Conservation (phyloP, 1,284 basidiomycete genomes). For the Ceratobasidium sp. region DNA sequence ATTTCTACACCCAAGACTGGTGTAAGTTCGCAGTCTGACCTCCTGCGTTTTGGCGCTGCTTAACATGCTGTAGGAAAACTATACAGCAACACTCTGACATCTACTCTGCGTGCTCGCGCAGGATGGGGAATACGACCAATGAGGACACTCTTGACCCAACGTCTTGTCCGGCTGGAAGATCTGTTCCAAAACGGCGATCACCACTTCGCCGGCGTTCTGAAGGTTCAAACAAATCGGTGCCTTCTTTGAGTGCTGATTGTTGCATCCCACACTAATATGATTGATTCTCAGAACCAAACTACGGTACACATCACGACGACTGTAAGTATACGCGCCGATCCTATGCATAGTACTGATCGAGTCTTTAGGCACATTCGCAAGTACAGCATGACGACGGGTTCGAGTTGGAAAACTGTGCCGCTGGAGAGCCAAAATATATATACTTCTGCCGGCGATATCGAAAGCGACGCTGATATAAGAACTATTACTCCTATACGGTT, state of each 20-base stretch:
- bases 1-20: too few relatives aligned
- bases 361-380: background rate
- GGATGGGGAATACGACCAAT: conserved; percentile 17
- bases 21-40: background rate
- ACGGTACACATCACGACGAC: conserved; percentile 31
- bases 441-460: background rate
- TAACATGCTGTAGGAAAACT: conserved; percentile 7
- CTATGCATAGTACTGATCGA: background rate
- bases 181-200: background rate
- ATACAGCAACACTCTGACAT: conserved; percentile 31
- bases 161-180: background rate
- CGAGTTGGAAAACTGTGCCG: conserved; percentile 6
- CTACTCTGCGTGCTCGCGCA: conserved; percentile 23
- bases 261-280: background rate
- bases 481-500: background rate
- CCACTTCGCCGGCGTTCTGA: conserved; percentile 14
- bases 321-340: conserved; percentile 11
- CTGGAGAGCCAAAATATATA: background rate
- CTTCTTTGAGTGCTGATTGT: background rate
- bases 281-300: background rate
- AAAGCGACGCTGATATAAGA: background rate
- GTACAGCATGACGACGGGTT: conserved; percentile 27
- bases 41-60: too few relatives aligned
- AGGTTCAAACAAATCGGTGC: conserved; percentile 6
- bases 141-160: background rate